These are phyloP conservation scores for Cetradonia linearis DNA, from an alignment of 495 filamentous ascomycete genomes.

Conservation along the genomic window DNA sequence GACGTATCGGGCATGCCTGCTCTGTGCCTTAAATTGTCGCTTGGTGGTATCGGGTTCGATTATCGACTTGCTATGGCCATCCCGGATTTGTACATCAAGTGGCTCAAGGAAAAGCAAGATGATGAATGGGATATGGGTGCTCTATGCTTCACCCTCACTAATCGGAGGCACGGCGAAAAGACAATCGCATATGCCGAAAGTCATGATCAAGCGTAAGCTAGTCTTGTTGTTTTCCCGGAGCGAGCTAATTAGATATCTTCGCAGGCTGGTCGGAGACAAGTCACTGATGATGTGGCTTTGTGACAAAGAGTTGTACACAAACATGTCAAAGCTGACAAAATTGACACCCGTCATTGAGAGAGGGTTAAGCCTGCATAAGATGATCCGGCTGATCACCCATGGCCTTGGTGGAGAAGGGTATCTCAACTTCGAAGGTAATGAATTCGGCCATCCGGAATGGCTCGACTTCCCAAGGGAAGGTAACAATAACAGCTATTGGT, in stretches of 20 bases:
- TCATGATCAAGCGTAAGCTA: constrained; percentile 91
- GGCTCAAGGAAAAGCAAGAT: constrained; percentile 86
- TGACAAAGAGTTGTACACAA: constrained; percentile 92
- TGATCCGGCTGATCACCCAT: constrained; percentile 92
- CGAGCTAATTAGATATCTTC: constrained; percentile 29
- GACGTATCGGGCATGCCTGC: constrained; percentile 98
- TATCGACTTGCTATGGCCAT: constrained; percentile 97
- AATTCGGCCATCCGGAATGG: constrained; percentile 98
- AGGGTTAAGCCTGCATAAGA: constrained; percentile 87
- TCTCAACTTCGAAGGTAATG: constrained; percentile 97
- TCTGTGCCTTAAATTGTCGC: constrained; percentile 69
- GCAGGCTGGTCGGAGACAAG: constrained; percentile 91
- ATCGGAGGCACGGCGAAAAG: constrained; percentile 92
- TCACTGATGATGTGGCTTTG: constrained; percentile 95
- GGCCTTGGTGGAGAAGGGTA: constrained; percentile 93
- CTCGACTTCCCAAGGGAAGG: constrained; percentile 94
- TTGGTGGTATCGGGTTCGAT: constrained; percentile 93
- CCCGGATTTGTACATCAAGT: constrained; percentile 98
- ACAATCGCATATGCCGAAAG: constrained; percentile 96
- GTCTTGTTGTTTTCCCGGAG: background rate
- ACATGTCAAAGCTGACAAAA: constrained; percentile 81
- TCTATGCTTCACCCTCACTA: constrained; percentile 77
- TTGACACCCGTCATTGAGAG: constrained; percentile 85
- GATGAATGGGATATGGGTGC: constrained; percentile 86
- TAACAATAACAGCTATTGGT: constrained; percentile 94